Percentiles rank a stretch among this genome's conserved stretches.
Conservation (phyloP, 2,329 filamentous ascomycete species). For the Hypoxylon sp. region DNA sequence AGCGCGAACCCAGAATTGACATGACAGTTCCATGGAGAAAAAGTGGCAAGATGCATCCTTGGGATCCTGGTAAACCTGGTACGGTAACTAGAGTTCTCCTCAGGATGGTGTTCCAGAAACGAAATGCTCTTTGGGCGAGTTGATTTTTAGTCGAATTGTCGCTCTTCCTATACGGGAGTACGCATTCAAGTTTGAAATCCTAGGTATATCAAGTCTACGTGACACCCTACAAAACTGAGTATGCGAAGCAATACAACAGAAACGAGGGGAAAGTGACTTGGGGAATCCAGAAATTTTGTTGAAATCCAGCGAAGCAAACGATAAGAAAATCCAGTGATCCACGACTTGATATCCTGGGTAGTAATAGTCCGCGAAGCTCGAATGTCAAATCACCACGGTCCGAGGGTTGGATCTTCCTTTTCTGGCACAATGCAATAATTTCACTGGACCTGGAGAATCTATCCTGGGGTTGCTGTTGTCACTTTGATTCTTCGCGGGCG, state of each 20-base stretch:
- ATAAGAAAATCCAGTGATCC: constrained; percentile 41
- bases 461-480: constrained; percentile 47
- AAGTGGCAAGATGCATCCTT: constrained; percentile 18
- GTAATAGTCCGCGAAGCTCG: constrained; percentile 35
- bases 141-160: constrained; percentile 25
- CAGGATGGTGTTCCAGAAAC: constrained; percentile 15
- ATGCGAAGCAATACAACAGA: constrained; percentile 46
- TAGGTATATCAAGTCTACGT: constrained; percentile 31
- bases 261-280: constrained; percentile 41
- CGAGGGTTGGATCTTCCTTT: constrained; percentile 24
- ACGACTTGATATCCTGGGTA: constrained; percentile 35
- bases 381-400: constrained; percentile 33
- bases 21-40: constrained; percentile 23
- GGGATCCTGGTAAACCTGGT: constrained; percentile 27
- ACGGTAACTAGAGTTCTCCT: constrained; percentile 23
- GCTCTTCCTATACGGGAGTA: constrained; percentile 28
- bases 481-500: constrained; percentile 51
- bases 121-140: constrained; percentile 22
- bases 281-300: constrained; percentile 26
- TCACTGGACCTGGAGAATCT: constrained; percentile 38
- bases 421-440: constrained; percentile 34
- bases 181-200: constrained; percentile 28
- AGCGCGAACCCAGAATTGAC: constrained; percentile 20
- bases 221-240: constrained; percentile 41
- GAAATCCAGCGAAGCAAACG: constrained; percentile 28